phyloP scores from a whole-genome alignment of 83 land plant genomes.

The Diphasiastrum complanatum region DNA sequence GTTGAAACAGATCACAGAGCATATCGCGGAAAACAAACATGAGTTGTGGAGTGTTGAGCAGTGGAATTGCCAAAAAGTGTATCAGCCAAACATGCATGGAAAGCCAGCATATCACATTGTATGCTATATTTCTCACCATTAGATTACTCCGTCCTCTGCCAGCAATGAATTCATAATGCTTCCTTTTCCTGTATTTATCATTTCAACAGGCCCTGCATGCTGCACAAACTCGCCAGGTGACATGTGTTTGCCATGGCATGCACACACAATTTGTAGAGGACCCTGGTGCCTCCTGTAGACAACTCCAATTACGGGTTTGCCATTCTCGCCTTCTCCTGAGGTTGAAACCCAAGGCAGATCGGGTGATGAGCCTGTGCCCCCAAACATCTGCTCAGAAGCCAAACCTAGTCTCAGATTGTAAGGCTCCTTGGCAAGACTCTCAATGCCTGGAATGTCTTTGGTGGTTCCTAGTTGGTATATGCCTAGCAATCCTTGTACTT shows the following conservation, averaged over 20 bases:
- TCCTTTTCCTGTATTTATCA: no score
- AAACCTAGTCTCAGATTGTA: slow-evolving; percentile 63
- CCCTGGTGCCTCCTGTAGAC: slow-evolving; percentile 52
- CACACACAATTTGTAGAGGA: slow-evolving; percentile 78
- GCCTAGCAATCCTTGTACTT: background rate
- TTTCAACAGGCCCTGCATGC: slow-evolving; percentile 3
- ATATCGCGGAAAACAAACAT: no score
- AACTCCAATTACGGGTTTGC: slow-evolving; percentile 73
- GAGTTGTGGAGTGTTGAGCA: no score
- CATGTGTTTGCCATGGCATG: slow-evolving; percentile 46
- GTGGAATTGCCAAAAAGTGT: no score
- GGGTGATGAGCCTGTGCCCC: slow-evolving; percentile 73
- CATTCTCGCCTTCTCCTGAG: slow-evolving; percentile 63
- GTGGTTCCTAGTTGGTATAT: slow-evolving; percentile 4
- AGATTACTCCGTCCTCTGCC: no score
- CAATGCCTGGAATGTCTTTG: slow-evolving; percentile 7
- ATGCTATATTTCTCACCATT: no score
- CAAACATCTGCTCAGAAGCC: slow-evolving; percentile 59
- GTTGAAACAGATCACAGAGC: no score
- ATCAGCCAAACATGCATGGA: no score
- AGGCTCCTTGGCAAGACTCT: slow-evolving; percentile 23
- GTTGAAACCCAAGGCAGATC: slow-evolving; percentile 97
- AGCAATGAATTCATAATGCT: no score
- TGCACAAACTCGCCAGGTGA: slow-evolving; percentile 4
- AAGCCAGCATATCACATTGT: no score